These are phyloP conservation scores for Ceratobasidium sp. DNA, from an alignment of 1,284 basidiomycete species.

Conservation along the genomic window DNA sequence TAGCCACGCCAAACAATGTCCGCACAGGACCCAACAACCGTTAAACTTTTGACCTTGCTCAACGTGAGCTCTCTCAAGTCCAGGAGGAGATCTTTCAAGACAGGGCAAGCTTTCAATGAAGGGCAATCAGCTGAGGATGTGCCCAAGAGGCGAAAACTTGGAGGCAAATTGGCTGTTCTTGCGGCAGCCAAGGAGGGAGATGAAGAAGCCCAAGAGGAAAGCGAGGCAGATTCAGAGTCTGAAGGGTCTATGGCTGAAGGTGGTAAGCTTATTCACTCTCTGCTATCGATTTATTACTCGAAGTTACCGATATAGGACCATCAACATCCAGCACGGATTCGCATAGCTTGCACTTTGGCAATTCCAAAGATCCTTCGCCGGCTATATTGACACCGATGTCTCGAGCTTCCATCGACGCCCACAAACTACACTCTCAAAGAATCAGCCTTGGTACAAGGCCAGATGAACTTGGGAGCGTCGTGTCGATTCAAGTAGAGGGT, in stretches of 20 bases:
- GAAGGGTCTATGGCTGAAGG: not conserved
- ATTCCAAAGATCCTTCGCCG: conserved; percentile 13
- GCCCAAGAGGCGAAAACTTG: conserved; percentile 48
- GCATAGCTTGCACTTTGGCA: conserved; percentile 41
- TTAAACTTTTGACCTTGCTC: conserved; percentile 90
- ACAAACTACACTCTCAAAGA: conserved; percentile 32
- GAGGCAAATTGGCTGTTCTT: conserved; percentile 29
- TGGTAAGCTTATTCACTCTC: not conserved
- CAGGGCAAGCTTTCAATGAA: conserved; percentile 49
- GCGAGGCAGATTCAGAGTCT: conserved; percentile 51
- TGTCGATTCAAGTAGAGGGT: conserved; percentile 12
- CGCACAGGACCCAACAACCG: conserved; percentile 70
- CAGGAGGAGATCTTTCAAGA: conserved; percentile 60
- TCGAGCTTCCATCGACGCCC: conserved; percentile 24
- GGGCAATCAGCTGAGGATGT: conserved; percentile 49
- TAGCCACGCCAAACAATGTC: conserved; percentile 30
- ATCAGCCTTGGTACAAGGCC: conserved; percentile 9
- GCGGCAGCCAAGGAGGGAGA: conserved; percentile 53
- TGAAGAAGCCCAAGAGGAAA: conserved; percentile 49
- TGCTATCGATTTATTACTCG: not conserved
- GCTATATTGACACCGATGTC: conserved; percentile 16
- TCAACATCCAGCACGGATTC: conserved; percentile 16
- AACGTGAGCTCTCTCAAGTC: conserved; percentile 86
- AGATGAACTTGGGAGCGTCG: conserved; percentile 25
- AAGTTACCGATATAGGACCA: not conserved